Base-by-base conservation (phyloP, 1,284 basidiomycete genomes). In the Ceratobasidium sp. region DNA sequence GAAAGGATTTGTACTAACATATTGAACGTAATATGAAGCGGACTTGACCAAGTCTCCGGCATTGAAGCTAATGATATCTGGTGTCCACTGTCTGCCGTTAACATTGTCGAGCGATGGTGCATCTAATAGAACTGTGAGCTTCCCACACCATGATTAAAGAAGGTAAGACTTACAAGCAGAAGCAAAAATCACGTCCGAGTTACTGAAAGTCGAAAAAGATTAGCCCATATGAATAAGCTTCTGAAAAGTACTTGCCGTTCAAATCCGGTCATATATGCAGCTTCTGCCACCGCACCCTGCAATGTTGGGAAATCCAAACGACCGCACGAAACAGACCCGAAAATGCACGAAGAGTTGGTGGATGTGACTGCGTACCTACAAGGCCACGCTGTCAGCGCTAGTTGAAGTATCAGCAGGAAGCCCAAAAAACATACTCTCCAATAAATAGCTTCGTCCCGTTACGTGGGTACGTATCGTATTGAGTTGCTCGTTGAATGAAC, bases 41-140 rank as follows among this genome's bases (percentile, higher is more conserved):
- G 80, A 82, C 73, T 79, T 81, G 57, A 82, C 81, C 57, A 82
- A 58, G 44, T 77, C 75, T 49, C 78, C 79, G 4, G 82, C 80
- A 75, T 83, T 81, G 74, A 81, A 83, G 35, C 80, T 81, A 69
- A 84, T 76, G 54, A 83, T 80, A 76, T 84, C 83, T 30, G 83
- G 83, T 30, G 82, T 83, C 83, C 83, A 84, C 74, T 83, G 82
- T 54, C 79, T 82, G 49, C 77, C 77, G 69, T 78, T 79, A 74
- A 83, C 81, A 69, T 84, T 81, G 72, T 82, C 62, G 59, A 79
- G 74, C 54, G 77, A 75, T 78, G 63, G 71, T 79, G 79, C 75
- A 63, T 76, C 75, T 76, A 30, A 46, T 38, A n/a, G 46, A 30
- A 52, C 2, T 16, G 47, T 26, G 28, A 23, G 14, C n/a, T n/a